phyloP scores from a whole-genome alignment of 106 monocot genomes.

The Chionographis japonica region DNA sequence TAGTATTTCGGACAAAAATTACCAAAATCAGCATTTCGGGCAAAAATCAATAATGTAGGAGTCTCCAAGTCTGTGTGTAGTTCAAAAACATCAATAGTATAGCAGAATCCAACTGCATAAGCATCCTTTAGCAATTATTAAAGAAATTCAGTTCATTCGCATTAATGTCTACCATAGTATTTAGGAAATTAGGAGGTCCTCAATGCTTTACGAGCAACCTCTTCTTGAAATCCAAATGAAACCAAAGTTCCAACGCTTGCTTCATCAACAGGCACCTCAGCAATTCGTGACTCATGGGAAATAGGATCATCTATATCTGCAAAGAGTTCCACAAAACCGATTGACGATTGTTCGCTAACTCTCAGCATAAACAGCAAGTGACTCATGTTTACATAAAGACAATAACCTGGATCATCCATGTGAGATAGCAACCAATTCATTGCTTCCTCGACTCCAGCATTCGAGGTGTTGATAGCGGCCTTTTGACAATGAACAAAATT shows the following conservation, averaged over 20 bases:
- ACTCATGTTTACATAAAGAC: neutral
- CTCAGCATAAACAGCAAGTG: neutral
- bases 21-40: no score
- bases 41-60: no score
- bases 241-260: slow-evolving; percentile 69
- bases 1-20: no score
- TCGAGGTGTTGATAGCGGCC: slow-evolving; percentile 90
- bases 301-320: slow-evolving; percentile 88
- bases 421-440: slow-evolving; percentile 97
- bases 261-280: slow-evolving; percentile 50
- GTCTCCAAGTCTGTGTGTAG: no score
- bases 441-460: slow-evolving; percentile 88
- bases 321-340: slow-evolving; percentile 4
- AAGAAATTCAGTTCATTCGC: no score
- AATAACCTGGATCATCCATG: slow-evolving; percentile 86
- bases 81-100: no score
- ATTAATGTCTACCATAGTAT: no score
- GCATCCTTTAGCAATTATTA: no score
- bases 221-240: slow-evolving; percentile 91
- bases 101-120: no score
- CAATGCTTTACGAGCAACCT: slow-evolving; percentile 81
- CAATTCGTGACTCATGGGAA: slow-evolving; percentile 25
- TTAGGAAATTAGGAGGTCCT: slow-evolving; percentile 1
- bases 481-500: slow-evolving; percentile 91
- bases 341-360: neutral